phyloP scores from a whole-genome alignment of 139 green algal genomes.

The Zygnema circumcarinatum region DNA sequence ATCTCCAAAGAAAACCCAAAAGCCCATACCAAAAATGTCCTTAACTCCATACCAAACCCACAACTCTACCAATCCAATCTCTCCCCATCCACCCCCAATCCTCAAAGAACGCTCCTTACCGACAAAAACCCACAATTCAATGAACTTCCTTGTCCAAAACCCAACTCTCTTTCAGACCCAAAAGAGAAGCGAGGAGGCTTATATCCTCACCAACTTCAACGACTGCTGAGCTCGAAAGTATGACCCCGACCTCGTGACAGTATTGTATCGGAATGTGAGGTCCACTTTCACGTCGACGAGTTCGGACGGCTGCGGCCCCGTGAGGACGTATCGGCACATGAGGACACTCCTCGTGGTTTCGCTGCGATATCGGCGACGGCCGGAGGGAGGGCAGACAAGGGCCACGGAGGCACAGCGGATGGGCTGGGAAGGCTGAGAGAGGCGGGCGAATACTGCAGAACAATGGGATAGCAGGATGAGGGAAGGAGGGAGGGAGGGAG shows the following conservation, averaged over 20 bases:
- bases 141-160: too few relatives aligned
- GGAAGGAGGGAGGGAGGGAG: background rate
- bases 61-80: too few relatives aligned
- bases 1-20: too few relatives aligned
- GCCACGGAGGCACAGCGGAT: slow-evolving; percentile 33
- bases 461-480: background rate
- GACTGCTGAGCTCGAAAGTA: slow-evolving; percentile 30
- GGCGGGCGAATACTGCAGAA: slow-evolving; percentile 43
- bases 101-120: too few relatives aligned
- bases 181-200: background rate
- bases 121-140: too few relatives aligned
- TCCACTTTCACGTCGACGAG: slow-evolving; percentile 60
- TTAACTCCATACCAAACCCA: too few relatives aligned
- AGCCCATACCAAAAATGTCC: too few relatives aligned
- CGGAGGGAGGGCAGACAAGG: slow-evolving; percentile 16
- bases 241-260: slow-evolving; percentile 2
- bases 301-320: slow-evolving; percentile 42
- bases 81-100: too few relatives aligned
- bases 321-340: slow-evolving; percentile 45
- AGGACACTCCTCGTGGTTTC: slow-evolving; percentile 17
- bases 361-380: background rate
- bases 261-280: slow-evolving; percentile 48
- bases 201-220: slow-evolving; percentile 39
- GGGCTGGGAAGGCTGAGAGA: slow-evolving; percentile 39
- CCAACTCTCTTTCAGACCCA: too few relatives aligned